Evolutionary conservation across 768 basidiomycete genomes (phyloP), one percentile per base, ranked within the genome.

Genomic region (Hebeloma cylindrosporum): DNA sequence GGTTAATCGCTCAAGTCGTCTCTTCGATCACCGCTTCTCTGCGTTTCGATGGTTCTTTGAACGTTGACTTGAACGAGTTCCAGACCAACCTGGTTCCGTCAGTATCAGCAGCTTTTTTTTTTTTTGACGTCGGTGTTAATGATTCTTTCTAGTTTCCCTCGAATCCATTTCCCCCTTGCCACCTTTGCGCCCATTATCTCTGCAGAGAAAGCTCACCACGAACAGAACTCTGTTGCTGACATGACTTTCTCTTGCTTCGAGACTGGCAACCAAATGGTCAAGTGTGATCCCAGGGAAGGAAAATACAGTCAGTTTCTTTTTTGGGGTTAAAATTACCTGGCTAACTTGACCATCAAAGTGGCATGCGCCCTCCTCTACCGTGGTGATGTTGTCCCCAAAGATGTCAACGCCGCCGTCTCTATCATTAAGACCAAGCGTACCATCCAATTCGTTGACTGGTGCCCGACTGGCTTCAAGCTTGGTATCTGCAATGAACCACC

Each of bases 171-270:
- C 85, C 95, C 95, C 36, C 78, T 97, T 46, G 93, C 94, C 44
- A 94, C 92, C 53, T 97, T 88, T 65, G 92, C 95, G 2, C 95
- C 95, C 28, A 84, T 98, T 56, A 74, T 97, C 60, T 94, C 93
- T n/a, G 82, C 83, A 20, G 93, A 95, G 59, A 97, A 96, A 73
- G 93, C 93, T 28, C 80, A 79, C 57, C 95, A 98, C 62, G 95
- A 98, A 67, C 89, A 93, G 69, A 96, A 98, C 76, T 90, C 93
- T 4, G 95, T 97, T 26, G 82, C 91, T 34, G 94, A 98, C 60
- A 97, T 98, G 93, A 98, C 95, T 53, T 93, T 90, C 74, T 83
- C 93, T 40, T 97, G 93, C 77, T 97, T 98, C 70, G 95, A 98
- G 73, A 77, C 79, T 50, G 93, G 92, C 49, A 94, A 93, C 70